These are phyloP conservation scores for Fusarium zealandicum DNA, from an alignment of 2,329 filamentous ascomycete species.

Conservation along the genomic window DNA sequence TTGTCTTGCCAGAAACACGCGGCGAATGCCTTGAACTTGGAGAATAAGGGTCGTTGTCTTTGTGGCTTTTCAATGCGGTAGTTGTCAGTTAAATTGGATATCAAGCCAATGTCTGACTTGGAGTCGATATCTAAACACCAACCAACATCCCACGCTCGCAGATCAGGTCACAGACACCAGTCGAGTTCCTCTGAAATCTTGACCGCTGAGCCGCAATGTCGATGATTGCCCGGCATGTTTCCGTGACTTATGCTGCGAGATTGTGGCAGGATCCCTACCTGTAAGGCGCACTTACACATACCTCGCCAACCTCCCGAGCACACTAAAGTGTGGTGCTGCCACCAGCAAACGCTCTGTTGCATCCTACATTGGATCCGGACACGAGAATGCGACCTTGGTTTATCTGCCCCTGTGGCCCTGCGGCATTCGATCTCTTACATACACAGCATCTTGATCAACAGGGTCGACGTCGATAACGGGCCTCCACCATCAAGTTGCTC, in stretches of 20 bases:
- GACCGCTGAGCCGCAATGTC: neutral
- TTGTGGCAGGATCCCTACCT: slow-evolving; percentile 26
- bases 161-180: neutral
- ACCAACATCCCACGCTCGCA: neutral
- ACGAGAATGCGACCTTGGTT: slow-evolving; percentile 35
- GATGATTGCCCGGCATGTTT: slow-evolving; percentile 1
- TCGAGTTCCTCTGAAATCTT: neutral
- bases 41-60: slow-evolving; percentile 14
- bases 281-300: slow-evolving; percentile 19
- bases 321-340: slow-evolving; percentile 22
- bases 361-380: slow-evolving; percentile 15
- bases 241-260: slow-evolving; percentile 12
- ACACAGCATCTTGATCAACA: neutral
- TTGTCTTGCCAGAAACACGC: slow-evolving; percentile 4
- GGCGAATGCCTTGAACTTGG: slow-evolving; percentile 8
- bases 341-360: slow-evolving; percentile 21
- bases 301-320: slow-evolving; percentile 20
- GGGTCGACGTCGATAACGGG: slow-evolving; percentile 5
- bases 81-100: slow-evolving; percentile 11
- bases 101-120: slow-evolving; percentile 1
- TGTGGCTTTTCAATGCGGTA: neutral
- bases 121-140: neutral
- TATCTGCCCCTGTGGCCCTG: slow-evolving; percentile 14
- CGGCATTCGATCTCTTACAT: neutral
- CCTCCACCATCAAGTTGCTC: neutral